Conservation (phyloP, 1,139 yeast genomes). For the Suhomyces wounanorum region DNA sequence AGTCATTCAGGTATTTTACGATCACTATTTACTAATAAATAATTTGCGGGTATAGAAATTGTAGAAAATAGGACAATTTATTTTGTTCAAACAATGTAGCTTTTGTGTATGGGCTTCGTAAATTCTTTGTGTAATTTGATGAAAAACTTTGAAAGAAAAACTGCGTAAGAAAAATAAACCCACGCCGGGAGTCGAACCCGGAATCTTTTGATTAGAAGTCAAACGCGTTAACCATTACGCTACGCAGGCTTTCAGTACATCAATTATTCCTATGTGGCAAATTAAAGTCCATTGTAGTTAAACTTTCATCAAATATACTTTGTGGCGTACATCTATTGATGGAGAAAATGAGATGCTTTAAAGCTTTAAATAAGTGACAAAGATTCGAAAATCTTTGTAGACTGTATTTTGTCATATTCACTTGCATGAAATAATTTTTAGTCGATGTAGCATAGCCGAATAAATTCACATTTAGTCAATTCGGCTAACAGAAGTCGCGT, state of each 20-base stretch:
- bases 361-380: no score
- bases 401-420: no score
- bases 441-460: no score
- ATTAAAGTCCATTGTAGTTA: not conserved
- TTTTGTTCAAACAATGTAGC: no score
- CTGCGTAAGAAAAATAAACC: slow-evolving; percentile 30
- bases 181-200: slow-evolving; percentile 52
- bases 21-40: not conserved
- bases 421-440: no score
- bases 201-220: slow-evolving; percentile 50
- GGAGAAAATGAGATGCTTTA: no score
- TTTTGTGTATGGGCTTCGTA: no score
- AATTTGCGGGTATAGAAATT: slow-evolving; percentile 2
- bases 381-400: no score
- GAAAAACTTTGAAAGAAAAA: not conserved
- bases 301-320: not conserved
- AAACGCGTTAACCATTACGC: slow-evolving; percentile 51
- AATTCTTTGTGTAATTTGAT: not conserved
- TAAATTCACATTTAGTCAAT: no score
- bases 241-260: slow-evolving; percentile 20
- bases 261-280: not conserved
- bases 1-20: not conserved
- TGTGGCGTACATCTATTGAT: no score
- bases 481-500: no score
- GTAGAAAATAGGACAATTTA: not conserved